Evolutionary conservation across 2,329 filamentous ascomycete genomes (phyloP), one percentile per base, ranked within the genome.

Genomic region (Gyromitra esculenta): DNA sequence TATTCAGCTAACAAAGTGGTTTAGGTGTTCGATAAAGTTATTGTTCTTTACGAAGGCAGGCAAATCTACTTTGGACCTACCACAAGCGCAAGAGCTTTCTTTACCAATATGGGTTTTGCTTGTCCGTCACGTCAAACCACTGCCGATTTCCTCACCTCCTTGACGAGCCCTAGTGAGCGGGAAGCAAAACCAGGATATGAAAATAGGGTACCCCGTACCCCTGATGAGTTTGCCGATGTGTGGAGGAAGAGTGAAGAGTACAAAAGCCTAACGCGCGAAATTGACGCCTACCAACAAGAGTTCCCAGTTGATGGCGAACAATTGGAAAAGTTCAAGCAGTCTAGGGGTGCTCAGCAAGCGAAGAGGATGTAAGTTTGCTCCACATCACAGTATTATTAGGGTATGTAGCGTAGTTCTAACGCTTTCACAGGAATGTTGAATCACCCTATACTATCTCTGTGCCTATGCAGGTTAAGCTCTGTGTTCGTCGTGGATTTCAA

Each of bases 381-480:
- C 37, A 18, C 9, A 8, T 13, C 1, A 18, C 21, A 2, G 1
- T 35, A 37, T 18, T n/a, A 37, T 45, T 25, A 0, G 13, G 21
- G 37, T 63, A 45, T 18, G 9, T 43, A 13, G 18, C 11, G 15
- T 3, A 8, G 50, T 52, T 59, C 57, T 75, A 54, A 75, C 35
- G 37, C 15, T 21, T 59, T 5, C 1, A 25, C n/a, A 69, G 60
- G 67, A 73, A 35, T 13, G 63, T 76, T 59, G 69, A 78, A 88
- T 96, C 93, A 0, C 93, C 94, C 0, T 97, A 91, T 83, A 97
- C 93, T 0, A 85, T 97, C 48, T 95, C 93, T 0, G 92, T 91
- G 79, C 65, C 76, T 2, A 90, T 94, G 83, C 94, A 97, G 83
- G 84, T 97, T 78, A 83, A 87, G 76, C 89, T 97, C 11, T 97